These are phyloP conservation scores for Beauveria caledonica DNA, from an alignment of 2,329 filamentous ascomycete genomes.

Conservation along the genomic window DNA sequence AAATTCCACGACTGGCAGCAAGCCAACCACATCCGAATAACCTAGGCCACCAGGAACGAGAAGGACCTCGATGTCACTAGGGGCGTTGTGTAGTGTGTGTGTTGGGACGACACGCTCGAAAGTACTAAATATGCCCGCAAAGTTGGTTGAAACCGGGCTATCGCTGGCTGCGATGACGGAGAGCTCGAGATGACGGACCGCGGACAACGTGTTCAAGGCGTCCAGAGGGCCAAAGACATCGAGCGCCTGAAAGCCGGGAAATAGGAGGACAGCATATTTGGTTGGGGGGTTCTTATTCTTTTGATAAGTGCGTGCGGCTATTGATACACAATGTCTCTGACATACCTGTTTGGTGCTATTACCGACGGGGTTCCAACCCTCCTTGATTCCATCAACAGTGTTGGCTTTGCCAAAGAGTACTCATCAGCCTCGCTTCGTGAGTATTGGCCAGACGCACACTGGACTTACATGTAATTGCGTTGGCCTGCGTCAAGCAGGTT, in stretches of 20 bases:
- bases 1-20: slow-evolving; percentile 30
- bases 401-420: no score
- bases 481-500: no score
- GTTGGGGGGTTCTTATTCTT: slow-evolving; percentile 1
- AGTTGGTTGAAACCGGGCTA: not conserved
- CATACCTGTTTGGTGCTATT: no score
- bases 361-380: no score
- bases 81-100: not conserved
- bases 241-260: not conserved
- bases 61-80: slow-evolving; percentile 18
- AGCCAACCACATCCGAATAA: slow-evolving; percentile 37
- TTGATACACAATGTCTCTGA: no score
- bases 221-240: not conserved
- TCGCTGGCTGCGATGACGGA: not conserved
- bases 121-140: not conserved
- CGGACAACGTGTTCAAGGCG: not conserved
- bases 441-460: no score
- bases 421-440: no score
- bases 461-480: no score
- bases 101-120: not conserved
- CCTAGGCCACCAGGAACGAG: slow-evolving; percentile 55
- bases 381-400: no score
- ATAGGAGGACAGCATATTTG: not conserved
- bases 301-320: no score
- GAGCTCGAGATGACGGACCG: not conserved